These are phyloP conservation scores for Pittosporum tobira DNA, from an alignment of 129 eudicot species.

Conservation along the genomic window DNA sequence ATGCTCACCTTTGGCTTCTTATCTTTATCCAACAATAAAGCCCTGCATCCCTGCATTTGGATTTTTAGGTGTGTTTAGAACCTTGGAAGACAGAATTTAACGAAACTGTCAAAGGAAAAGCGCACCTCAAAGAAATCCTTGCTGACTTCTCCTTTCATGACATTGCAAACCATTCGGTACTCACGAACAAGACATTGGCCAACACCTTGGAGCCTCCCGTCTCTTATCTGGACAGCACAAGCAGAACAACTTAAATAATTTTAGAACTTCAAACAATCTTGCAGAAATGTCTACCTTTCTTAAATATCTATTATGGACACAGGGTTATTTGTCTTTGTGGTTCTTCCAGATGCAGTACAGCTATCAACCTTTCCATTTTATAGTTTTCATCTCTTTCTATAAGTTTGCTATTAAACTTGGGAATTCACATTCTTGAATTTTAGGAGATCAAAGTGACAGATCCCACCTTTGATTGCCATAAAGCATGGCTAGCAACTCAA, in stretches of 20 bases:
- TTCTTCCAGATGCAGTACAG: neutral
- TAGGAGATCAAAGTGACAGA: no score
- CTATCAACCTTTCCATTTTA: neutral
- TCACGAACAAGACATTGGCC: slow-evolving; percentile 86
- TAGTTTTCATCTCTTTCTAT: neutral
- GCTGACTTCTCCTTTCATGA: slow-evolving; percentile 71
- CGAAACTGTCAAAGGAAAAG: neutral
- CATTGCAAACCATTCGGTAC: slow-evolving; percentile 76
- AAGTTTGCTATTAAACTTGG: no score
- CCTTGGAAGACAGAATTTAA: neutral
- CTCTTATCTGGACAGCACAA: slow-evolving; percentile 53
- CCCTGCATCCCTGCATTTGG: slow-evolving; percentile 82
- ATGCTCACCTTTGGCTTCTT: slow-evolving; percentile 62
- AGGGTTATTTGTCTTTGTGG: neutral
- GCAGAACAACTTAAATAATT: slow-evolving; percentile 4
- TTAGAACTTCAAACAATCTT: neutral
- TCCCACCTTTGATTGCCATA: no score
- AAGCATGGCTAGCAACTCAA: no score
- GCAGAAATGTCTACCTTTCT: neutral
- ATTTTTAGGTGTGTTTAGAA: slow-evolving; percentile 7
- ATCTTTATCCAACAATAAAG: slow-evolving; percentile 81
- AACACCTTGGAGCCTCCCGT: slow-evolving; percentile 93
- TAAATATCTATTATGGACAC: neutral
- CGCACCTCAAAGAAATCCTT: slow-evolving; percentile 76
- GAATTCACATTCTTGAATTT: neutral